These are phyloP conservation scores for Coleophoma eucalyptorum DNA, from an alignment of 2,329 filamentous ascomycete genomes.

Conservation along the genomic window DNA sequence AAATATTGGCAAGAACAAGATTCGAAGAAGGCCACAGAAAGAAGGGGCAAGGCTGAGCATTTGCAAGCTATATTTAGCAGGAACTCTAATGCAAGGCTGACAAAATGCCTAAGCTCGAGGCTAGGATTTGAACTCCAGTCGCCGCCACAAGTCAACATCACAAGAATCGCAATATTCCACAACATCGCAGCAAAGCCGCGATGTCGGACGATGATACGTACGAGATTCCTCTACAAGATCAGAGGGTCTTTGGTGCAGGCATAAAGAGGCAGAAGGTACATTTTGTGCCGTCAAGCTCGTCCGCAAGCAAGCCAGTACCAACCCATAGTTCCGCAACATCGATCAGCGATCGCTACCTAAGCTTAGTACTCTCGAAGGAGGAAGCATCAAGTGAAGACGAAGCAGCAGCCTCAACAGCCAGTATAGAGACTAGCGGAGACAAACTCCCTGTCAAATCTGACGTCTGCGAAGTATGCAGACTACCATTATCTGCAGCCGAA, in stretches of 20 bases:
- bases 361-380: conserved; percentile 49
- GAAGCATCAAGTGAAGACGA: not conserved
- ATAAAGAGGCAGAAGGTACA: conserved; percentile 56
- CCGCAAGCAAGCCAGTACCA: conserved; percentile 17
- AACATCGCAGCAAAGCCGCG: conserved; percentile 12
- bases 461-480: conserved; percentile 55
- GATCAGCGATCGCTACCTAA: conserved; percentile 56
- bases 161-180: not conserved
- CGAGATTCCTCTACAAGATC: conserved; percentile 52
- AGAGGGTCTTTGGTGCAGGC: conserved; percentile 58
- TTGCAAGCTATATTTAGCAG: not conserved
- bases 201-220: conserved; percentile 50
- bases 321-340: conserved; percentile 25
- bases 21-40: not conserved
- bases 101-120: not conserved
- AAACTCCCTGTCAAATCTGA: not conserved
- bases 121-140: not conserved
- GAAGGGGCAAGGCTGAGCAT: not conserved
- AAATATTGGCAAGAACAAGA: not conserved
- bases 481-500: conserved; percentile 38
- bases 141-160: not conserved
- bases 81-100: not conserved
- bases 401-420: not conserved
- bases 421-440: not conserved
- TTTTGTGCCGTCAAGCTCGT: conserved; percentile 44